Evolutionary conservation across 2,329 filamentous ascomycete genomes (phyloP), one percentile per base, ranked within the genome.

Genomic region (Alternaria angustiovoidea): DNA sequence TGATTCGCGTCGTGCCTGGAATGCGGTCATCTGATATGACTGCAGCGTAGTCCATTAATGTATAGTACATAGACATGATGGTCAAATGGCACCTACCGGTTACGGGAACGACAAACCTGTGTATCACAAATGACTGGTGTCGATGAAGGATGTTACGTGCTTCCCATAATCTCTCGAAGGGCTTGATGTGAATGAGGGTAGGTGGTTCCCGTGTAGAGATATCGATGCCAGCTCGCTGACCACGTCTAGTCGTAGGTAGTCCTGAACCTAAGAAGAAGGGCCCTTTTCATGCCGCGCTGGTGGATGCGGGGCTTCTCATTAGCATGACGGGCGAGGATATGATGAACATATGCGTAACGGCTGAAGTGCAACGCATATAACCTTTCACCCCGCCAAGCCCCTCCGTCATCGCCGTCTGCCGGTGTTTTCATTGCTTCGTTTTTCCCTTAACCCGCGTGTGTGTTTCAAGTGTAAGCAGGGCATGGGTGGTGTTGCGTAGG

Each of bases 51-150:
- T 61, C 64, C 59, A 68, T 62, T 74, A 74, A 71, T 75, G 65
- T 74, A 75, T 73, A 72, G 65, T 74, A 68, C 61, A 66, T 57
- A 69, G 58, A 39, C 48, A 32, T 58, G 52, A 66, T 61, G 44
- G 51, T 56, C 59, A 58, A 55, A 61, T 57, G 42, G 53, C 14
- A 61, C 30, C 49, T 41, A 61, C 22, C 22, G 54, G 30, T 41
- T 20, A 18, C 48, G 16, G 44, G 20, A 62, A 54, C 61, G 56
- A 36, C 30, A 51, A 32, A 49, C 54, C 49, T 47, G 16, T 51
- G 20, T 43, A 43, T 28, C 36, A 18, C 24, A 51, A 9, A 57
- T 61, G 57, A 51, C 63, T 58, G 54, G 59, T 49, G 48, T 61
- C 51, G 49, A 59, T n/a, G 57, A 64, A 58, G 44, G 51, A 53